A percentile compares a stretch with the other conserved stretches of the same genome.
These are phyloP conservation scores for Daldinia caldariorum DNA, from an alignment of 495 filamentous ascomycete species.

Conservation along the genomic window DNA sequence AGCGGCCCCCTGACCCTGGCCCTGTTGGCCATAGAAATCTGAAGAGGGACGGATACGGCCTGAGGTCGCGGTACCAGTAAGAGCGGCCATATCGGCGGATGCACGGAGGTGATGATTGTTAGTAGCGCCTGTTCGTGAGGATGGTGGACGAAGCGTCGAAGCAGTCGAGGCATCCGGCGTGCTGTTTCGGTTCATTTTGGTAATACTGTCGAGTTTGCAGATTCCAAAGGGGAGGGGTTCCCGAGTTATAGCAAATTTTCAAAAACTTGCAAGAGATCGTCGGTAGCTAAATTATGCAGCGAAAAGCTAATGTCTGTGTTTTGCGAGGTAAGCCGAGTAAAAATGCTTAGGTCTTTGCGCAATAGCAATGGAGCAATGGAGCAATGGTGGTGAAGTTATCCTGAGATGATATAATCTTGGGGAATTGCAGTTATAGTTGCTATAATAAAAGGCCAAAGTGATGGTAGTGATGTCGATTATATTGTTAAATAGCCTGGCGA, in stretches of 20 bases:
- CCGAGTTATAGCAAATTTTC: not conserved
- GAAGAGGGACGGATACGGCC: conserved; percentile 92
- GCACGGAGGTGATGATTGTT: conserved; percentile 86
- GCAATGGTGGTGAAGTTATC: not conserved
- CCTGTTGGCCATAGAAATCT: conserved; percentile 87
- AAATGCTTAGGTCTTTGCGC: conserved; percentile 42
- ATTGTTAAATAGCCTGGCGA: conserved; percentile 11
- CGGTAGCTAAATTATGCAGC: not conserved
- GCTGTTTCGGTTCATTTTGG: conserved; percentile 91
- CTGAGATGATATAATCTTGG: not conserved
- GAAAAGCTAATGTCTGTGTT: conserved; percentile 5
- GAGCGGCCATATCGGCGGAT: conserved; percentile 95
- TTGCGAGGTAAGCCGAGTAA: conserved; percentile 42
- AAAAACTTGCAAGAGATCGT: not conserved
- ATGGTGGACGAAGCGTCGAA: conserved; percentile 89
- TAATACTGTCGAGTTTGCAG: not conserved
- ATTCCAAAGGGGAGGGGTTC: not conserved
- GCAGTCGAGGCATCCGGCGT: conserved; percentile 87
- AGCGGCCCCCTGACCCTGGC: conserved; percentile 65
- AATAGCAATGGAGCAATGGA: conserved; percentile 1
- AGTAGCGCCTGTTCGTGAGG: conserved; percentile 78
- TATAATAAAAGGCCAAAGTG: not conserved
- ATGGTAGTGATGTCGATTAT: conserved; percentile 16
- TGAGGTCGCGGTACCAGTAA: conserved; percentile 76
- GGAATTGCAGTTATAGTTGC: conserved; percentile 14